Conservation (phyloP, 2,329 filamentous ascomycete species). For the Gnomoniopsis smithogilvyi region DNA sequence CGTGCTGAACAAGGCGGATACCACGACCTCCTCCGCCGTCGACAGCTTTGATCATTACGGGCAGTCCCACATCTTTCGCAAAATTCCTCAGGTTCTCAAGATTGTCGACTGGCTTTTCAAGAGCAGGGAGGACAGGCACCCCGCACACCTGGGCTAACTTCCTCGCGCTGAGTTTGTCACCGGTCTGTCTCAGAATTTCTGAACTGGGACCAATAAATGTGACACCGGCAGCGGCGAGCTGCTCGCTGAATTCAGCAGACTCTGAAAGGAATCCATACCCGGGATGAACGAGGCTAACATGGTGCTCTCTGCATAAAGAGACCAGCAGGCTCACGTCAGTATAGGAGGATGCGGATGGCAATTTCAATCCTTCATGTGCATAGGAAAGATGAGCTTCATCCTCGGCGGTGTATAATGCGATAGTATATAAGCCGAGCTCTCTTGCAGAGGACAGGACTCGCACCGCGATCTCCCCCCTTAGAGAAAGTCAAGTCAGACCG, state of each 20-base stretch:
- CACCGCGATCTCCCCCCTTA: constrained; percentile 59
- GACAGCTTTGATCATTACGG: constrained; percentile 50
- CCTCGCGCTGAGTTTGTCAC: constrained; percentile 12
- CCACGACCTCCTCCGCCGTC: constrained; percentile 61
- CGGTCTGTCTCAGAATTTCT: constrained; percentile 3
- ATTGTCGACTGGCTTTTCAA: background rate
- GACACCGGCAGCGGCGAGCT: constrained; percentile 2
- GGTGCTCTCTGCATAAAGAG: constrained; percentile 6
- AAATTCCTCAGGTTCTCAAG: background rate
- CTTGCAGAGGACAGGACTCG: constrained; percentile 58
- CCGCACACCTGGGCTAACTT: constrained; percentile 1
- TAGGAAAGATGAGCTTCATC: constrained; percentile 53
- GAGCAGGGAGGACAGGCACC: constrained; percentile 3
- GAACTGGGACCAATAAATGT: constrained; percentile 6
- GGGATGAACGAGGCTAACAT: constrained; percentile 9
- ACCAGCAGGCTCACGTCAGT: constrained; percentile 5
- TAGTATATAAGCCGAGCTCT: constrained; percentile 55
- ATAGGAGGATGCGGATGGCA: constrained; percentile 36
- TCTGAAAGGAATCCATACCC: constrained; percentile 13
- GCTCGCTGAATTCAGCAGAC: constrained; percentile 6
- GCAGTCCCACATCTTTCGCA: background rate
- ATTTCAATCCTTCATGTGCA: constrained; percentile 46
- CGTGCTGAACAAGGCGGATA: constrained; percentile 48
- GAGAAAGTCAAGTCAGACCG: constrained; percentile 30
- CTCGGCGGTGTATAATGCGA: constrained; percentile 50